A percentile compares a stretch with the other conserved stretches of the same genome.
These are phyloP conservation scores for Apiospora aurea DNA, from an alignment of 2,329 filamentous ascomycete genomes.

Conservation along the genomic window DNA sequence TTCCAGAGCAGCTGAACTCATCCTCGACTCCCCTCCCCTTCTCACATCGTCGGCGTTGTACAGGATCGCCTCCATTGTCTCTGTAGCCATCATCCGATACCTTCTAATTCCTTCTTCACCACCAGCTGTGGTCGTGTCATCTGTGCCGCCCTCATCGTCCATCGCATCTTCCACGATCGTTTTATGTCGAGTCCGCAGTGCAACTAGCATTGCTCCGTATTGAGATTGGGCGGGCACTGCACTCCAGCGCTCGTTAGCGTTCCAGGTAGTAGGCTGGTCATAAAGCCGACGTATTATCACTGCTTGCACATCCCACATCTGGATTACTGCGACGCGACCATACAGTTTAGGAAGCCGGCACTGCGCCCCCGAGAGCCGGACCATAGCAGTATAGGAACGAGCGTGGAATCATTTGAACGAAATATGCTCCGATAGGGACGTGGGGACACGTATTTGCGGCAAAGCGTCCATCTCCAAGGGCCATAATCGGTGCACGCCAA, in stretches of 20 bases:
- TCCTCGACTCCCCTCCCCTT: constrained; percentile 3
- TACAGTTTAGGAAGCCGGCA: background rate
- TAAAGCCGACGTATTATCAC: background rate
- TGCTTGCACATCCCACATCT: background rate
- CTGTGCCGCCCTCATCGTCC: constrained; percentile 8
- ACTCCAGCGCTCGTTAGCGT: background rate
- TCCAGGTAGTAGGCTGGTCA: background rate
- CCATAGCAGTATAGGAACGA: background rate
- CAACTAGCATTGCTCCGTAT: background rate
- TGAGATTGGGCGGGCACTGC: background rate
- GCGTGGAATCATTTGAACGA: background rate
- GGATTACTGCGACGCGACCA: background rate
- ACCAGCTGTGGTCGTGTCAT: constrained; percentile 16
- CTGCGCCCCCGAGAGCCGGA: background rate
- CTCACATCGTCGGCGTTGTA: constrained; percentile 1
- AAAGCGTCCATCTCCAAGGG: background rate
- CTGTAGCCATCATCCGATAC: constrained; percentile 10
- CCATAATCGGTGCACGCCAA: background rate
- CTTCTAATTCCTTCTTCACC: background rate
- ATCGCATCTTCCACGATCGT: constrained; percentile 10
- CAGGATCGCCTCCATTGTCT: background rate
- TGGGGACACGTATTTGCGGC: constrained; percentile 20
- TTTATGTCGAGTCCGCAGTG: background rate
- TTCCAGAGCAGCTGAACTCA: constrained; percentile 4
- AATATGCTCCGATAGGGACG: constrained; percentile 17